Evolutionary conservation across 768 basidiomycete species (phyloP), one percentile per base, ranked within the genome.

Genomic region (Sarcomyxa edulis): DNA sequence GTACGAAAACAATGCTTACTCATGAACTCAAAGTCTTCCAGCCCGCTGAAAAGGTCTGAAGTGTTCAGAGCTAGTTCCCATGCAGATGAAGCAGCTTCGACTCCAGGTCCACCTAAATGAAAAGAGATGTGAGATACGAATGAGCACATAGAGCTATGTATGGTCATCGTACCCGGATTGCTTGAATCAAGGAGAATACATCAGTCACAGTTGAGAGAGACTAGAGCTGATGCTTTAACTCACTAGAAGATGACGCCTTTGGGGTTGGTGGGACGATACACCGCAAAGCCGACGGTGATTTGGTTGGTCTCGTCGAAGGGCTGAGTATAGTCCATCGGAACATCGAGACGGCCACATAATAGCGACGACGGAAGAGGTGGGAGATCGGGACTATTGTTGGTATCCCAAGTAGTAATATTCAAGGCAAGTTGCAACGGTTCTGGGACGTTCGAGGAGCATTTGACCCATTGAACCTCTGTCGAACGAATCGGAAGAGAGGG

Each of bases 211-310:
- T n/a, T n/a, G n/a, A n/a, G n/a, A n/a, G n/a, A n/a, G n/a, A n/a
- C n/a, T n/a, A n/a, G n/a, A n/a, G n/a, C n/a, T n/a, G n/a, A n/a
- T n/a, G n/a, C n/a, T n/a, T n/a, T n/a, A n/a, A n/a, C 45, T 5
- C 21, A 51, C 45, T 24, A 51, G 14, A 38, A 8, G 16, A 48
- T 31, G 4, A 51, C 19, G 1, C 48, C 49, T 16, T 22, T 29
- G 7, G 47, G 32, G 4, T 46, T 36, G 25, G 42, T 6, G 8
- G 50, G 47, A 22, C 45, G 48, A 26, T 47, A 49, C 42, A 51
- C 44, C 1, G 50, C 40, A 21, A 51, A 46, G 3, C 50, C 50
- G 15, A 51, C 24, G 11, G 50, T 48, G 27, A 51, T 51, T n/a
- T 36, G 35, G 24, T 51, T 51, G 15, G 22, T 22, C 16, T 4